These are phyloP conservation scores for Pinguiococcus pyrenoidosus DNA, from an alignment of 108 stramenopile species.

Conservation along the genomic window DNA sequence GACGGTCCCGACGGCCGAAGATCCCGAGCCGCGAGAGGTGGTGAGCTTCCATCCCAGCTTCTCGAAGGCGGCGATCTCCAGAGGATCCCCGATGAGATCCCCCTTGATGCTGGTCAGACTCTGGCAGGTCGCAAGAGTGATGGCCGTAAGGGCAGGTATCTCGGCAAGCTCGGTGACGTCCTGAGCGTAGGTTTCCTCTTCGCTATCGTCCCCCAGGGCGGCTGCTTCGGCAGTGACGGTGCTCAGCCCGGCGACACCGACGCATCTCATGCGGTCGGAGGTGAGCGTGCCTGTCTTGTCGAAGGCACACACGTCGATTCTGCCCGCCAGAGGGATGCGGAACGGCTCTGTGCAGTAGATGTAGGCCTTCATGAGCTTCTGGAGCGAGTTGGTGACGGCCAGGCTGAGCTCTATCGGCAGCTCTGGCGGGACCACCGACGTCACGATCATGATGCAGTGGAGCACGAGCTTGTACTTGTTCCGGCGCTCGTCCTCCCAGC, in stretches of 20 bases:
- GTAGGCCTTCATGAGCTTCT: slow-evolving; percentile 52
- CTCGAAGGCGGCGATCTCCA: slow-evolving; percentile 72
- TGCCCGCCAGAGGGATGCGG: slow-evolving; percentile 83
- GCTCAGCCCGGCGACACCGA: too few relatives aligned
- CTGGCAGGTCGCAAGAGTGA: too few relatives aligned
- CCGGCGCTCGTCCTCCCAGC: slow-evolving; percentile 54
- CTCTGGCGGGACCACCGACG: slow-evolving; percentile 86
- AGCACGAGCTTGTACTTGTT: slow-evolving; percentile 78
- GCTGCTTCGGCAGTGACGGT: too few relatives aligned
- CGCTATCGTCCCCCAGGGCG: too few relatives aligned
- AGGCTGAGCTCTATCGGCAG: slow-evolving; percentile 89
- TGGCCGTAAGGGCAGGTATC: slow-evolving; percentile 49
- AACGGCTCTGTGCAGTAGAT: slow-evolving; percentile 92
- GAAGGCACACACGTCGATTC: slow-evolving; percentile 78
- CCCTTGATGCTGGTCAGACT: slow-evolving; percentile 18
- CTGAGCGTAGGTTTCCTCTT: not conserved
- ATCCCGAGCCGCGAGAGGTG: slow-evolving; percentile 10
- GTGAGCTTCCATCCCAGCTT: slow-evolving; percentile 53
- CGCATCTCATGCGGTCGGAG: too few relatives aligned
- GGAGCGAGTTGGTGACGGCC: slow-evolving; percentile 80
- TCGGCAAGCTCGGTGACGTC: slow-evolving; percentile 30
- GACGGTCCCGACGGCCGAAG: slow-evolving; percentile 7
- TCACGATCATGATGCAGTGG: slow-evolving; percentile 90
- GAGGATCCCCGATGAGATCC: slow-evolving; percentile 65
- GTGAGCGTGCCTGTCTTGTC: slow-evolving; percentile 97